A percentile compares a stretch with the other conserved stretches of the same genome.
phyloP scores from a whole-genome alignment of 345 rosid genomes.

The Streptanthus diversifolius region DNA sequence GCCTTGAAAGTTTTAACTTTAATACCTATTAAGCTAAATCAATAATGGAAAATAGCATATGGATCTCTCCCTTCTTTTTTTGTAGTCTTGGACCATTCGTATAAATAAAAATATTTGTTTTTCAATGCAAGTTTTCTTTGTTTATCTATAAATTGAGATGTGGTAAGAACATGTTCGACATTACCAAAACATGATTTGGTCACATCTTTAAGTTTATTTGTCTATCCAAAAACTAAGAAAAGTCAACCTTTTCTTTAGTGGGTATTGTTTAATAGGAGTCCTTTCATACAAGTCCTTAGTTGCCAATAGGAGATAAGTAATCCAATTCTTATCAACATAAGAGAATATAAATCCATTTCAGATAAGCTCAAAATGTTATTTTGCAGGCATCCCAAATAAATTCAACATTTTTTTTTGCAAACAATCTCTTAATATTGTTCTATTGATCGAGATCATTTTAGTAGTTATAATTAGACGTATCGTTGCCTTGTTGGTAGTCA shows the following conservation, averaged over 20 bases:
- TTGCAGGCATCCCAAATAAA: neutral
- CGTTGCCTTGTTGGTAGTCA: neutral
- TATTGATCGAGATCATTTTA: neutral
- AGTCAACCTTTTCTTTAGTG: neutral
- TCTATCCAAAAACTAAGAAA: neutral
- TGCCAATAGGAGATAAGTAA: neutral
- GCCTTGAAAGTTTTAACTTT: neutral
- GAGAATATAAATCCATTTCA: neutral
- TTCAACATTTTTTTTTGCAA: neutral
- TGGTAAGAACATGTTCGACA: conserved; percentile 31
- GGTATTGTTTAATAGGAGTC: neutral
- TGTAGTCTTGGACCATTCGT: neutral
- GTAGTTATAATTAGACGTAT: neutral
- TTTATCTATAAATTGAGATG: neutral
- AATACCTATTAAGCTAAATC: neutral
- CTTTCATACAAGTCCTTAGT: neutral
- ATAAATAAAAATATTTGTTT: neutral
- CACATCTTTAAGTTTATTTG: conserved; percentile 10
- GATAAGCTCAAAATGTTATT: neutral
- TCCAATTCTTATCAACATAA: conserved; percentile 9
- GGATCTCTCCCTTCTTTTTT: neutral
- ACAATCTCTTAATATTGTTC: neutral
- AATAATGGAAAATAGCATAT: neutral
- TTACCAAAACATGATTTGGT: conserved; percentile 24
- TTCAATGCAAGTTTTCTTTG: neutral